Evolutionary conservation across 495 filamentous ascomycete genomes (phyloP), one percentile per base, ranked within the genome.

Genomic region (Recurvomyces mirabilis): DNA sequence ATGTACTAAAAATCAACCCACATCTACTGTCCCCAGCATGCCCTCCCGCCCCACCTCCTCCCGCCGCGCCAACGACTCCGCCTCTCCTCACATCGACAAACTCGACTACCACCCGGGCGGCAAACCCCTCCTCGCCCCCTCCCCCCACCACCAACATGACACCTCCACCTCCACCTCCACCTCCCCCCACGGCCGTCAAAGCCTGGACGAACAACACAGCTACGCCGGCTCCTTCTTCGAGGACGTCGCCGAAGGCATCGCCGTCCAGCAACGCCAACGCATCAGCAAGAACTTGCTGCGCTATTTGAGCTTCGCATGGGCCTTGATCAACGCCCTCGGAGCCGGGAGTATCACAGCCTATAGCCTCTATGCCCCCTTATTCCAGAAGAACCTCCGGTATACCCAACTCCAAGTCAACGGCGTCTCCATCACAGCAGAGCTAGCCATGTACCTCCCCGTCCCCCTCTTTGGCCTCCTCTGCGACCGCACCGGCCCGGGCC

Each of bases 381-480:
- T 98, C 61, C 81, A 93, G 54, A 77, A 78, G 32, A 75, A 79
- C 41, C 70, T 98, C 42, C 79, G 73, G 51, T 98, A 95, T 57
- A 80, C 77, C 1, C 91, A 98, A 64, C 71, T 87, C 42, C 84
- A 86, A 53, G 84, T 98, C 60, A 98, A 98, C 63, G 74, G 78
- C 17, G 77, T 95, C 15, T 79, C 82, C 33, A 89, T 87, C 54
- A 76, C 81, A 18, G 86, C 83, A 7, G 86, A 83, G 56, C 64
- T 95, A 14, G 77, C 82, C 36, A 79, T 93, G 73, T 98, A 98
- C 61, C 72, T 93, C 1, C 83, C 83, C 9, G 84, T 94, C 1
- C 81, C 89, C 3, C 43, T 93, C n/a, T 79, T 91, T 49, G 91
- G 91, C 2, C 91, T 84, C 60, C 62, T 93, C 21, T 95, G 87